Conservation (phyloP, 2,329 filamentous ascomycete genomes). For the Rutstroemia sp. region DNA sequence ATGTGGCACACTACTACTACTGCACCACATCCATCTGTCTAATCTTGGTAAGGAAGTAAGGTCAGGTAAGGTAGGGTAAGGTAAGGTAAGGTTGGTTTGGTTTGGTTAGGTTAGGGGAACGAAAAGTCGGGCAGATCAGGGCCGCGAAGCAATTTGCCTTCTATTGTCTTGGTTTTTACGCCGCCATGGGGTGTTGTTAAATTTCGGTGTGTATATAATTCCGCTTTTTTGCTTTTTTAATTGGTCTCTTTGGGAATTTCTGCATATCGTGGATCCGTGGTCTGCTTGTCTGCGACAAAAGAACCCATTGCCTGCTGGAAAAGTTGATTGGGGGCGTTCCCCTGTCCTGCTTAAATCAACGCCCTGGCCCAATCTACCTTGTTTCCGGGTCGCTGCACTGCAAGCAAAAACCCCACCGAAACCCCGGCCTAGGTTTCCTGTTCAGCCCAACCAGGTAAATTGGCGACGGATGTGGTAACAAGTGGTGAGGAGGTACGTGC, state of each 20-base stretch:
- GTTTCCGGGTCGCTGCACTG: conserved; percentile 1
- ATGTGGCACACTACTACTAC: conserved; percentile 5
- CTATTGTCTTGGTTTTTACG: background rate
- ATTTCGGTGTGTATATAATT: background rate
- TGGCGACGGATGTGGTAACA: background rate
- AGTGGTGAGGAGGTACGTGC: background rate
- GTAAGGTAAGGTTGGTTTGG: too few relatives aligned
- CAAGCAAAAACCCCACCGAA: conserved; percentile 5
- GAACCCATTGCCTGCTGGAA: background rate
- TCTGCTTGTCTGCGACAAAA: background rate
- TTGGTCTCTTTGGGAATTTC: background rate
- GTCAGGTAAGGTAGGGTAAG: background rate
- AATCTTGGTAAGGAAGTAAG: background rate
- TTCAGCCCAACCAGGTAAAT: conserved; percentile 7
- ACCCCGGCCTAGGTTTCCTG: conserved; percentile 2
- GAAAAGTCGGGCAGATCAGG: conserved; percentile 2
- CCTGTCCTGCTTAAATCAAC: background rate
- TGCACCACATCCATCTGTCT: background rate
- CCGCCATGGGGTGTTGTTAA: background rate
- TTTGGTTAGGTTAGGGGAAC: background rate
- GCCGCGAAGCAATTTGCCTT: background rate
- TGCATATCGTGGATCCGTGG: background rate
- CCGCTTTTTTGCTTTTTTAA: background rate
- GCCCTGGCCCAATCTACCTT: background rate
- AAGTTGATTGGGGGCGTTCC: background rate